These are phyloP conservation scores for Houttuynia cordata DNA, from an alignment of 164 flowering plant genomes.

Conservation along the genomic window DNA sequence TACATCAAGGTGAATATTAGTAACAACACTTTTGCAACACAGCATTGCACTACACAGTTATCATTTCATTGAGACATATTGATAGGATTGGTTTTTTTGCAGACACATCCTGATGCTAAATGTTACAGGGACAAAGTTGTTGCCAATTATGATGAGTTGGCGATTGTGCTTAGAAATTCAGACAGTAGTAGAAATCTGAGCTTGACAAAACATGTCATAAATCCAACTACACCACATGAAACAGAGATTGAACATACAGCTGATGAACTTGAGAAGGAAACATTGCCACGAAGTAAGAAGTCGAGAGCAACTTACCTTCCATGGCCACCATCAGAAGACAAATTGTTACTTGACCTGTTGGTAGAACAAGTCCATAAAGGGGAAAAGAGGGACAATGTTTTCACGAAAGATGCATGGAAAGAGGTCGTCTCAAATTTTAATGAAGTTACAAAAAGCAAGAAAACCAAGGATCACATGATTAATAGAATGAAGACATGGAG, in stretches of 20 bases:
- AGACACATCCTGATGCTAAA: conserved; percentile 11
- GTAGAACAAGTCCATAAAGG: not conserved
- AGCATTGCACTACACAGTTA: not conserved
- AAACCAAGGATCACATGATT: not conserved
- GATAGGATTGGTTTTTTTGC: not conserved
- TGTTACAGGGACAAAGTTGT: conserved; percentile 8
- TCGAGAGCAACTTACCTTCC: not conserved
- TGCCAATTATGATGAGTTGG: conserved; percentile 5
- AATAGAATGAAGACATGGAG: not conserved
- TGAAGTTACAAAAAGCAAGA: not conserved
- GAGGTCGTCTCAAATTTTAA: not conserved
- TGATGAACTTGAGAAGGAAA: not conserved
- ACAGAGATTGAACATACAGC: not conserved
- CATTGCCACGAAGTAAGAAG: not conserved
- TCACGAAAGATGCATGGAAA: not conserved
- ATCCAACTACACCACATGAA: not conserved
- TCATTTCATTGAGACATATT: not conserved
- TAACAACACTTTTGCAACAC: not conserved
- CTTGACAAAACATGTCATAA: not conserved
- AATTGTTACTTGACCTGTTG: not conserved
- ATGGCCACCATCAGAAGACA: not conserved
- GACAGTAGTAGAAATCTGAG: not conserved
- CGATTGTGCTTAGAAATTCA: conserved; percentile 4
- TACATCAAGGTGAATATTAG: not conserved
- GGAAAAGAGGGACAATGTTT: not conserved